These are phyloP conservation scores for Suillus alpinus DNA, from an alignment of 768 basidiomycete species.

Conservation along the genomic window DNA sequence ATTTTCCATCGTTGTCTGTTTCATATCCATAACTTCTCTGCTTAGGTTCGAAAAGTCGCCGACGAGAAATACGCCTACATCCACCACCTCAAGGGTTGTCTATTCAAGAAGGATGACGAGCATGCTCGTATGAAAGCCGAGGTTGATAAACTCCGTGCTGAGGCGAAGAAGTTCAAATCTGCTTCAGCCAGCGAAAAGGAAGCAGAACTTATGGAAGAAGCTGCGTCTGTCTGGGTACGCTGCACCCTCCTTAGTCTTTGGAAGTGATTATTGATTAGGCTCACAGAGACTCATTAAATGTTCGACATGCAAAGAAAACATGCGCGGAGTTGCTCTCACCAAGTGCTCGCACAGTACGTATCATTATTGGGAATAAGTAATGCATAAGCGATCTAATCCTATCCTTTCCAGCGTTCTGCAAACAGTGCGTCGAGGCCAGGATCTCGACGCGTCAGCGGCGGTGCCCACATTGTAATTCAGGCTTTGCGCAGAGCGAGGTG, in stretches of 20 bases:
- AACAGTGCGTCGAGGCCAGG: conserved; percentile 80
- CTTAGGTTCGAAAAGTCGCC: conserved; percentile 28
- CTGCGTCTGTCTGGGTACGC: conserved; percentile 60
- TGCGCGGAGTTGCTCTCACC: conserved; percentile 77
- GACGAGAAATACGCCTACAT: conserved; percentile 30
- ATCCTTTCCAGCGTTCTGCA: conserved; percentile 69
- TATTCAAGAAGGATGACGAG: conserved; percentile 42
- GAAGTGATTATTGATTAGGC: neutral
- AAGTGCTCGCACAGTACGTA: conserved; percentile 91
- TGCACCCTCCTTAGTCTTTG: neutral
- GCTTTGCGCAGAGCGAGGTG: conserved; percentile 86
- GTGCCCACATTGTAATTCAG: conserved; percentile 83
- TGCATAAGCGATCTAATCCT: neutral
- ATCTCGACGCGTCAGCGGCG: conserved; percentile 88
- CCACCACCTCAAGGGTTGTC: conserved; percentile 22
- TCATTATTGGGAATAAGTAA: neutral
- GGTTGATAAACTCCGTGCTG: conserved; percentile 45
- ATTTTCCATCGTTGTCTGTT: neutral
- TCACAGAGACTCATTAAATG: conserved; percentile 79
- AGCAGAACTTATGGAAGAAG: conserved; percentile 43
- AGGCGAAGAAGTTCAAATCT: conserved; percentile 41
- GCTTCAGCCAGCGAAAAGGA: conserved; percentile 30
- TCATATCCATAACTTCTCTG: neutral
- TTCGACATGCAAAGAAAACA: conserved; percentile 76
- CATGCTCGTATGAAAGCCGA: conserved; percentile 47